These are phyloP conservation scores for Gnomoniopsis sp. DNA, from an alignment of 2,329 filamentous ascomycete species.

Conservation along the genomic window DNA sequence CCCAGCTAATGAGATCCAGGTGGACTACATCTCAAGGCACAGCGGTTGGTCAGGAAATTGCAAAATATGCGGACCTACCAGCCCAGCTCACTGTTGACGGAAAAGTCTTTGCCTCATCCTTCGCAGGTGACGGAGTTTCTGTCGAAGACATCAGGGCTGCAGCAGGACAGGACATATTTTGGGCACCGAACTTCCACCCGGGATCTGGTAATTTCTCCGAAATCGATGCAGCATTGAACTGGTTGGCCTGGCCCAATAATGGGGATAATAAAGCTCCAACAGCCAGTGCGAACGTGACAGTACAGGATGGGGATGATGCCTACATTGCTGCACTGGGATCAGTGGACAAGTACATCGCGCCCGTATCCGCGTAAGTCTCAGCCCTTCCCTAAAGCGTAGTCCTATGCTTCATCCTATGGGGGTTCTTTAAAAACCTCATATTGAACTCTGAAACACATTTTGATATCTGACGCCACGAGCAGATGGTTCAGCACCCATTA, in stretches of 20 bases:
- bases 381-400: neutral
- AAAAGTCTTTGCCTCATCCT: slow-evolving; percentile 52
- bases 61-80: slow-evolving; percentile 37
- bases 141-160: slow-evolving; percentile 36
- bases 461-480: neutral
- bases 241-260: slow-evolving; percentile 39
- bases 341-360: slow-evolving; percentile 20
- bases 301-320: slow-evolving; percentile 34
- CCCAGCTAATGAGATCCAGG: slow-evolving; percentile 26
- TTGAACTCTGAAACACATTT: neutral
- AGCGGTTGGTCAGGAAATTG: slow-evolving; percentile 41
- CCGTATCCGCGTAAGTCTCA: neutral
- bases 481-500: slow-evolving; percentile 43
- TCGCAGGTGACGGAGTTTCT: slow-evolving; percentile 45
- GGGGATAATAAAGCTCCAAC: slow-evolving; percentile 47
- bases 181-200: slow-evolving; percentile 48
- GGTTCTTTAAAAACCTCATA: slow-evolving; percentile 20
- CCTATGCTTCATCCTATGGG: too few relatives aligned
- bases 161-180: slow-evolving; percentile 43
- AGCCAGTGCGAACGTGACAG: slow-evolving; percentile 33
- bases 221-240: slow-evolving; percentile 43
- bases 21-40: slow-evolving; percentile 33
- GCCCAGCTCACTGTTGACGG: slow-evolving; percentile 47
- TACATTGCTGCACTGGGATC: slow-evolving; percentile 32
- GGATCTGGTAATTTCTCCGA: slow-evolving; percentile 31